Evolutionary conservation across 2,329 filamentous ascomycete genomes (phyloP), one percentile per base, ranked within the genome.

Genomic region (Botryotinia convoluta): DNA sequence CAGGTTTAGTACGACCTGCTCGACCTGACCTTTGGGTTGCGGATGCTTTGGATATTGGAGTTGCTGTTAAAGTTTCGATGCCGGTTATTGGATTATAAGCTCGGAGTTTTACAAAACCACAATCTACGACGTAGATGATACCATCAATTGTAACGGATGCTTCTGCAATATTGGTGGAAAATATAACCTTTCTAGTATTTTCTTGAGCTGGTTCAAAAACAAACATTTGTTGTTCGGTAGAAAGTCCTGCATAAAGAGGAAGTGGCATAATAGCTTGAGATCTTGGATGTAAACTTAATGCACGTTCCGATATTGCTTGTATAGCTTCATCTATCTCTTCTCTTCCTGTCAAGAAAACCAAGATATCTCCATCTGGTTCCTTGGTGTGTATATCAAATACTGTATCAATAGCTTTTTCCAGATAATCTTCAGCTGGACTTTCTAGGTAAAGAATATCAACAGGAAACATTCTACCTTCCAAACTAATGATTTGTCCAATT

Each of bases 91-190:
- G 93, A 77, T 97, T 92, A 83, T 94, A 98, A 10, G 93, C 92
- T 57, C 94, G 90, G 32, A 97, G 85, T 81, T 98, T 98, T 77
- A 97, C 94, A 80, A 93, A 98, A 1, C 96, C 96, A 71, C 89
- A 91, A 82, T 99, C 96, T 68, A 98, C 85, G 9, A 99, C 95
- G 79, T 93, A 97, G 72, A 94, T 91, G 74, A 98, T 95, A 4
- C 94, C 94, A 71, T 96, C 91, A 72, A 98, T 97, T 26, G 96
- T 98, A 61, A 99, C 92, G 2, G 94, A 97, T 7, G 96, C 95
- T 84, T 99, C 96, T 20, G 96, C 94, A 76, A 98, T 98, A 81
- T 98, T 98, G 74, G 96, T 98, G 6, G 93, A 92, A 77, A 98
- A 91, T 51, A 99, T 93, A 57, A 98, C 92, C 81, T 98, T 98